Evolutionary conservation across 352 stramenopile genomes (phyloP).

Genomic region (Phytophthora palmivora): DNA sequence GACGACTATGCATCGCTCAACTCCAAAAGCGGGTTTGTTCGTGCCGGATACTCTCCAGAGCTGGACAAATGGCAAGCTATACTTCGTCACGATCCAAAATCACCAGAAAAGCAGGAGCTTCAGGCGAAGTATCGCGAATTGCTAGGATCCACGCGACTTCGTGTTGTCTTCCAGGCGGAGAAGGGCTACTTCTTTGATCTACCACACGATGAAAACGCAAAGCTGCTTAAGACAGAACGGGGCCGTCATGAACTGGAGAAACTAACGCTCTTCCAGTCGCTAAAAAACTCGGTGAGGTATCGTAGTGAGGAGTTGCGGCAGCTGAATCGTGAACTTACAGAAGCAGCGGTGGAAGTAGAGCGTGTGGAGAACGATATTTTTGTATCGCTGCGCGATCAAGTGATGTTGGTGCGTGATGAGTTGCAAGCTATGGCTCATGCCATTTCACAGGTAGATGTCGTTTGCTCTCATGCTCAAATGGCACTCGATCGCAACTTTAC

Average conservation of each 20-base stretch:
- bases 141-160: slow-evolving; percentile 60
- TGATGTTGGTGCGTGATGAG: slow-evolving; percentile 38
- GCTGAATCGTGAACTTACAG: slow-evolving; percentile 64
- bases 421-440: slow-evolving; percentile 62
- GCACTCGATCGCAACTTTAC: slow-evolving; percentile 71
- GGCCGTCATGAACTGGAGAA: slow-evolving; percentile 38
- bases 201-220: slow-evolving; percentile 62
- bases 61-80: slow-evolving; percentile 70
- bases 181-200: slow-evolving; percentile 77
- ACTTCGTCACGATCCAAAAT: slow-evolving; percentile 51
- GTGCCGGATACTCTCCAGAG: slow-evolving; percentile 57
- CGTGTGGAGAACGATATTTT: slow-evolving; percentile 69
- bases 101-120: slow-evolving; percentile 47
- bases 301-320: slow-evolving; percentile 67
- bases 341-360: slow-evolving; percentile 62
- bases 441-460: slow-evolving; percentile 65
- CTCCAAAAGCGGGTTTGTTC: slow-evolving; percentile 65
- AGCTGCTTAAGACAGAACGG: slow-evolving; percentile 40
- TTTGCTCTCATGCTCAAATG: slow-evolving; percentile 71
- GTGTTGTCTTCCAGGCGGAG: slow-evolving; percentile 65
- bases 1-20: slow-evolving; percentile 73
- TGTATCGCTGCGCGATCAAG: slow-evolving; percentile 36
- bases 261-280: slow-evolving; percentile 63
- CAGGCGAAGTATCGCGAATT: slow-evolving; percentile 69
- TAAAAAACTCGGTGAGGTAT: slow-evolving; percentile 76